Percentiles rank a stretch among this genome's conserved stretches.
These are phyloP conservation scores for Lepraria neglecta DNA, from an alignment of 495 filamentous ascomycete species.

Conservation along the genomic window DNA sequence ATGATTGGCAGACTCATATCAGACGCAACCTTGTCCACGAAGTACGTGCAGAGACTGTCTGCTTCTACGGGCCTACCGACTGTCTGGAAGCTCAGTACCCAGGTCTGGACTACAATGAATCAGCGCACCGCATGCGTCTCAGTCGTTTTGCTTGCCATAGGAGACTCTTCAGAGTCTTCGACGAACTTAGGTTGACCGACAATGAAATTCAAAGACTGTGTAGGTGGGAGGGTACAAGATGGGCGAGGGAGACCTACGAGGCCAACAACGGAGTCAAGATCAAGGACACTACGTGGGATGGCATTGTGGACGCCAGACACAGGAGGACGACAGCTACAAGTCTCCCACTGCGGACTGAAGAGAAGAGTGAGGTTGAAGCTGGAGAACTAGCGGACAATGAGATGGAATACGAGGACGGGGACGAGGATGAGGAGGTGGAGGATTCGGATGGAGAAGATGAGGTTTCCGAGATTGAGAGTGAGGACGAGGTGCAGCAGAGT, in stretches of 20 bases:
- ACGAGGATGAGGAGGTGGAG: constrained; percentile 33
- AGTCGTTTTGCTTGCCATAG: constrained; percentile 76
- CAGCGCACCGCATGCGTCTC: constrained; percentile 75
- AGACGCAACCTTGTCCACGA: constrained; percentile 72
- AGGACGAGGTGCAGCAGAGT: constrained; percentile 63
- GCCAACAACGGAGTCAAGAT: constrained; percentile 66
- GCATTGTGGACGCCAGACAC: constrained; percentile 45
- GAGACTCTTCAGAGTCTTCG: constrained; percentile 74
- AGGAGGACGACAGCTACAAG: constrained; percentile 33
- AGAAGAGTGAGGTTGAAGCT: not conserved
- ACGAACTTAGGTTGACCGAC: constrained; percentile 66
- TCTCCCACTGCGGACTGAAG: constrained; percentile 13
- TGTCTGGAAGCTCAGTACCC: constrained; percentile 86
- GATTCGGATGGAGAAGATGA: constrained; percentile 34
- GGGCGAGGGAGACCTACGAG: constrained; percentile 80
- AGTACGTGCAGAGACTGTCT: constrained; percentile 76
- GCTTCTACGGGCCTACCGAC: constrained; percentile 80
- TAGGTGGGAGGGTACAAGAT: constrained; percentile 91
- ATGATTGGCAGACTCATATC: constrained; percentile 53
- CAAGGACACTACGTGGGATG: constrained; percentile 70
- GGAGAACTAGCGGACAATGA: constrained; percentile 32
- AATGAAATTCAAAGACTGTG: constrained; percentile 72
- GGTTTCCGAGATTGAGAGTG: constrained; percentile 49
- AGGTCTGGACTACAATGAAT: constrained; percentile 77
- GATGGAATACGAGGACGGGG: constrained; percentile 22